Base-by-base conservation (phyloP, 1,284 basidiomycete species). In the Irpex rosettiformis region DNA sequence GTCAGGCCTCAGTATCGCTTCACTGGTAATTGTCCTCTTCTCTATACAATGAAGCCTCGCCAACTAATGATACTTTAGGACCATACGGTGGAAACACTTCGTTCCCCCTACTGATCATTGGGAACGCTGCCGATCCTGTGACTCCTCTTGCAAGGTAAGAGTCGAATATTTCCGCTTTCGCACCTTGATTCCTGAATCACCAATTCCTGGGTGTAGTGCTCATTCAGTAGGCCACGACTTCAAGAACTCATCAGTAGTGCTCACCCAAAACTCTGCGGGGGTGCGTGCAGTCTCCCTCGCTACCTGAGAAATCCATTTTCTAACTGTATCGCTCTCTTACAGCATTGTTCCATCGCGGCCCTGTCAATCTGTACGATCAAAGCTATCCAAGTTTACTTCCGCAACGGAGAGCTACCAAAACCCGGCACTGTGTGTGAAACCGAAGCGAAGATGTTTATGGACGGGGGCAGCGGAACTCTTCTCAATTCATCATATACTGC, bases 241-340 rank as follows among this genome's bases (percentile, higher is more conserved):
- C 57, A 53, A 52, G 5, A 54, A 58, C 30, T 62, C 48, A 10
- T 51, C 66, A 11, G 64, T 66, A 4, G 66, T 66, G 3, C 58
- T 67, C 3, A 61, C 58, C 2, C 65, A 67, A 52, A 61, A 65
- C 40, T 65, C 63, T 13, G 53, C 60, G 6, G 65, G 66, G 2
- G 66, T 66, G 55, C 3, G 61, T 48, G 18, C 33, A 47, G 33
- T 37, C 33, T 7, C 6, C 6, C 21, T 47, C 13, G 21, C 8
- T 18, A 13, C 43, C 6, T 22, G 21, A 7, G 5, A 10, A 3
- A 11, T 25, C 40, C 21, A 25, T 10, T 48, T 3, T 18, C 33
- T 16, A 47, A 7, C 18, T 7, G 6, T n/a, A 7, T 47, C 13
- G 18, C 43, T 47, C 43, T 7, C 43, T 7, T 51, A 29, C 18